phyloP scores from a whole-genome alignment of 805 yeast species.

The Yarrowia bubula region DNA sequence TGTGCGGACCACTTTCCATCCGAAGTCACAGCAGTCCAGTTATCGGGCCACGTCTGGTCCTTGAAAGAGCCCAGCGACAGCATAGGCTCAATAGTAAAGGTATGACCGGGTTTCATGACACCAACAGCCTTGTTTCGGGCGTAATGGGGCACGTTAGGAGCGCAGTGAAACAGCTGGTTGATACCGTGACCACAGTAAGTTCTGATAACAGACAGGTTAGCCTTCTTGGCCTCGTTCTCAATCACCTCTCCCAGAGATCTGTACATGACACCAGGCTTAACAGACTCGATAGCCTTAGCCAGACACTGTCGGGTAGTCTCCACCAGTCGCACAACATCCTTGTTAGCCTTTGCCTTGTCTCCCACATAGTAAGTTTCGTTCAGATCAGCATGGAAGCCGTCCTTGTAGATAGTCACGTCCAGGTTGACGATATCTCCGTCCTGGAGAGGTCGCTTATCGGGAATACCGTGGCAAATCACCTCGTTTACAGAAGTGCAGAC shows the following conservation, averaged over 20 bases:
- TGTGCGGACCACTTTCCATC: constrained; percentile 93
- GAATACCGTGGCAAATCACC: constrained; percentile 95
- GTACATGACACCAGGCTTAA: constrained; percentile 90
- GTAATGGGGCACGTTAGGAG: constrained; percentile 92
- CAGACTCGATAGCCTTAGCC: constrained; percentile 74
- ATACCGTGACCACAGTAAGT: constrained; percentile 94
- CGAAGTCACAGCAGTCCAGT: constrained; percentile 90
- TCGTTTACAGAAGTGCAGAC: constrained; percentile 94
- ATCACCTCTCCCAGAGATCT: constrained; percentile 83
- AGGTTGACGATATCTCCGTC: constrained; percentile 95
- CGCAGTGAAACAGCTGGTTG: constrained; percentile 80
- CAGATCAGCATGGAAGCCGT: constrained; percentile 90
- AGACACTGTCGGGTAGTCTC: constrained; percentile 89
- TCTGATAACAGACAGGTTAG: constrained; percentile 82
- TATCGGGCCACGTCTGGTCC: constrained; percentile 93
- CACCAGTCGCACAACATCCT: constrained; percentile 81
- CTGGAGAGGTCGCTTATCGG: constrained; percentile 78
- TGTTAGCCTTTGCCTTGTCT: constrained; percentile 73
- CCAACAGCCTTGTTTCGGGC: constrained; percentile 92
- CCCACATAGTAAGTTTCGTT: constrained; percentile 98
- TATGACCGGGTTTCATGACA: constrained; percentile 91
- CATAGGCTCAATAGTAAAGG: constrained; percentile 98
- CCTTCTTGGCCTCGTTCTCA: constrained; percentile 77
- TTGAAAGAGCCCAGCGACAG: constrained; percentile 76
- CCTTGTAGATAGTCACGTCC: constrained; percentile 79